A percentile compares a stretch with the other conserved stretches of the same genome.
phyloP scores from a whole-genome alignment of 257 asterid species.

The Capsicum pubescens region DNA sequence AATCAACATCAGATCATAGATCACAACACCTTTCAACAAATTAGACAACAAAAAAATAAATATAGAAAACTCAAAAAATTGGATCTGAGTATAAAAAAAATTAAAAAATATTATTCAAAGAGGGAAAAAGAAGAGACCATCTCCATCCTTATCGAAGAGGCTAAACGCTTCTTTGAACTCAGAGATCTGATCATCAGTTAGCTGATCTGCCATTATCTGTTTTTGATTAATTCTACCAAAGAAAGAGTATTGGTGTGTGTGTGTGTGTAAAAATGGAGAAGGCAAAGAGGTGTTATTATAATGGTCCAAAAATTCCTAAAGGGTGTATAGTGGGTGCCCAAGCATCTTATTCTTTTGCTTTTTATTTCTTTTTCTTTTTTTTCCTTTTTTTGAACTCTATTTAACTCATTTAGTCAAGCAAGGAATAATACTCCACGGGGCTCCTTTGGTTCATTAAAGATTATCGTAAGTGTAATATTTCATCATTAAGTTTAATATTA shows the following conservation, averaged over 20 bases:
- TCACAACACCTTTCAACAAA: not conserved
- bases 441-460: no score
- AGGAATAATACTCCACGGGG: no score
- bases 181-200: constrained; percentile 31
- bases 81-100: not conserved
- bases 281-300: constrained; percentile 16
- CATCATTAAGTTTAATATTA: no score
- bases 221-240: not conserved
- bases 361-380: no score
- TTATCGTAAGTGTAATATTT: no score
- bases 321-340: not conserved
- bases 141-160: constrained; percentile 33
- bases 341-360: not conserved
- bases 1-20: not conserved
- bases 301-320: constrained; percentile 6
- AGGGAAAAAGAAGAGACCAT: constrained; percentile 11
- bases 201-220: constrained; percentile 31
- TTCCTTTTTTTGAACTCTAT: no score
- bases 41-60: not conserved
- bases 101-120: no score
- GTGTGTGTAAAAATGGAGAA: constrained; percentile 19
- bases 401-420: not conserved
- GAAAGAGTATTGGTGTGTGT: not conserved
- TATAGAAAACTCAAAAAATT: not conserved
- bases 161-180: constrained; percentile 32